phyloP scores from a whole-genome alignment of 306 rosid genomes.

The Lupinus albus region DNA sequence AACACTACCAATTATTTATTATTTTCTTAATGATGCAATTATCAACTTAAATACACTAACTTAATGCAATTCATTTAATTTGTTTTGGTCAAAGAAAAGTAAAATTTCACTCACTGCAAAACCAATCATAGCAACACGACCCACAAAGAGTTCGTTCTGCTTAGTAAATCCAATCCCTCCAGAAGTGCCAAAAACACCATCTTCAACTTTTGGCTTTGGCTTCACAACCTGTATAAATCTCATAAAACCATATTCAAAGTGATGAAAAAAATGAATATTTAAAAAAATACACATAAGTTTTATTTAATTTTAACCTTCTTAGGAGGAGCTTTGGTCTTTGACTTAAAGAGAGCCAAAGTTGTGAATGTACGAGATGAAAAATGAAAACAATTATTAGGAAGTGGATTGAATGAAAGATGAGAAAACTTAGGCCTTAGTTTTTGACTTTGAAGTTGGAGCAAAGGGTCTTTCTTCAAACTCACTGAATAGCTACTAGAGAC shows the following conservation, averaged over 20 bases:
- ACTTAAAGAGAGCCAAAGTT: slow-evolving; percentile 71
- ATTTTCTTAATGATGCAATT: background rate
- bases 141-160: slow-evolving; percentile 95
- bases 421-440: slow-evolving; percentile 64
- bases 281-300: background rate
- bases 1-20: no score
- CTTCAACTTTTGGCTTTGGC: slow-evolving; percentile 84
- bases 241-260: slow-evolving; percentile 11
- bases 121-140: slow-evolving; percentile 96
- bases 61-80: background rate
- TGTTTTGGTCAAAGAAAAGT: background rate
- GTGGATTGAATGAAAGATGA: slow-evolving; percentile 51
- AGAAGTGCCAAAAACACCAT: slow-evolving; percentile 91
- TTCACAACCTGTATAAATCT: slow-evolving; percentile 51
- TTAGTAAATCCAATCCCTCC: slow-evolving; percentile 98
- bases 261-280: slow-evolving; percentile 14
- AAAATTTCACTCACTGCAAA: slow-evolving; percentile 72
- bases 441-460: slow-evolving; percentile 57
- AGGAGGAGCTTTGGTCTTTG: slow-evolving; percentile 80
- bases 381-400: slow-evolving; percentile 40
- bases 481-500: slow-evolving; percentile 59
- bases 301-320: slow-evolving; percentile 82
- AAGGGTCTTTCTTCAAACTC: slow-evolving; percentile 60
- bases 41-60: background rate
- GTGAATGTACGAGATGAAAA: slow-evolving; percentile 48